Conservation (phyloP, 2,329 filamentous ascomycete species). For the Teratosphaeria nubilosa region DNA sequence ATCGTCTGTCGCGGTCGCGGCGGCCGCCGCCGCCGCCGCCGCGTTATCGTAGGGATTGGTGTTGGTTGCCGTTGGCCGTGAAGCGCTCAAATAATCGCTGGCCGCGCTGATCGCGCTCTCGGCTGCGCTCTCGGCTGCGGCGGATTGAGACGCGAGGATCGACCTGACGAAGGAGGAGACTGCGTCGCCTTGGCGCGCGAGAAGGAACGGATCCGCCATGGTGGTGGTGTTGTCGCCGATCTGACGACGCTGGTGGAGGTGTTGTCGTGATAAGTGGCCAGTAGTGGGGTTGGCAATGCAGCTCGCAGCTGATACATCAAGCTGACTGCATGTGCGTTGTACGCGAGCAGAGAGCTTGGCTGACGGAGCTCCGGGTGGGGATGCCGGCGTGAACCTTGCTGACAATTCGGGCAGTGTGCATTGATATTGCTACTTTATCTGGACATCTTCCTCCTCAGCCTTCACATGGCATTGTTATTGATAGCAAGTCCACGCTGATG, state of each 20-base stretch:
- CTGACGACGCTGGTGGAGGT: background rate
- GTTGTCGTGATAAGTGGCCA: background rate
- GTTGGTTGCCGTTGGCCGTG: background rate
- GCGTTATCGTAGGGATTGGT: background rate
- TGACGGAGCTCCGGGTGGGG: background rate
- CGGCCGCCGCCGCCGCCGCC: too few relatives aligned
- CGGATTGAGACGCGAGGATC: background rate
- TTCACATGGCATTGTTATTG: too few relatives aligned
- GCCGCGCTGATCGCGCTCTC: background rate
- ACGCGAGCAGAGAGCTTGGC: background rate
- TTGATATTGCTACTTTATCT: background rate
- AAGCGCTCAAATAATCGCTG: background rate
- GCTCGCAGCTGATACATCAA: background rate
- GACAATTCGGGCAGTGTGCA: background rate
- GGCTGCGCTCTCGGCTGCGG: background rate
- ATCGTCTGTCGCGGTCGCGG: background rate
- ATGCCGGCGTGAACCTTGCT: background rate
- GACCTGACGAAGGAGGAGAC: background rate
- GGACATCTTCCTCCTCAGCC: background rate
- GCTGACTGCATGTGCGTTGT: background rate
- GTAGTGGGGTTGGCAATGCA: background rate
- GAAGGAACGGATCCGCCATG: background rate
- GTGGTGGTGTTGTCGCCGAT: background rate
- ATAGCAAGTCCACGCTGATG: too few relatives aligned
- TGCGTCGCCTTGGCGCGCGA: background rate